Base-by-base conservation (phyloP, 2,329 filamentous ascomycete genomes). In the Diplodia sapinea region DNA sequence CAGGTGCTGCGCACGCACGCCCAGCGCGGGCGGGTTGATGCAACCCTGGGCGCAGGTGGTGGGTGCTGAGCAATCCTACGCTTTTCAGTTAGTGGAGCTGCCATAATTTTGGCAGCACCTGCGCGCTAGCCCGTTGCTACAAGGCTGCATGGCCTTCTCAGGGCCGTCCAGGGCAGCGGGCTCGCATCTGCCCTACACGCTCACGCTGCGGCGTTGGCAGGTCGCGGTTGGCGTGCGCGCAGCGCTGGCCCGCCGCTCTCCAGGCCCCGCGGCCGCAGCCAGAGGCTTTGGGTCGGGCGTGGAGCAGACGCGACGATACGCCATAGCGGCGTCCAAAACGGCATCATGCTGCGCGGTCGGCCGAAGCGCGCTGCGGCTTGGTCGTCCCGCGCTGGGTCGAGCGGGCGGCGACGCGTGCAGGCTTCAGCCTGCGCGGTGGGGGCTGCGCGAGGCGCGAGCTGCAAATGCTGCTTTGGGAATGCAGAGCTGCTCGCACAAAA, bases 81-180 rank as follows among this genome's bases (percentile, higher is more conserved):
- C 54, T 51, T 67, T 43, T 26, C 36, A 55, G 54, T 49, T 64
- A 64, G 57, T 51, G 29, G 54, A 47, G 47, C 20, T 70, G 70
- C 71, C 69, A 70, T 73, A 73, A 71, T 70, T 73, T 72, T 73
- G 71, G 72, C 70, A 72, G 38, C 69, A 62, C 62, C 70, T 40
- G 62, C 49, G 13, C 49, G 62, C 62, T 72, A 72, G 62, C 71
- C 57, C 38, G 43, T 69, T 70, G 64, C 70, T 68, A 73, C 71
- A 73, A 71, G 71, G 71, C 72, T 73, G 72, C 72, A 72, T 70
- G 43, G 56, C 17, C 47, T 38, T 31, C 23, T 55, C 62, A 65
- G 62, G 62, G 65, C 65, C 29, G 54, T 66, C 54, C 65, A 57
- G 40, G 38, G 31, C 65, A 26, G 54, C 52, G 47, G 62, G 62